Conservation (phyloP, 345 rosid genomes). For the Angophora floribunda region DNA sequence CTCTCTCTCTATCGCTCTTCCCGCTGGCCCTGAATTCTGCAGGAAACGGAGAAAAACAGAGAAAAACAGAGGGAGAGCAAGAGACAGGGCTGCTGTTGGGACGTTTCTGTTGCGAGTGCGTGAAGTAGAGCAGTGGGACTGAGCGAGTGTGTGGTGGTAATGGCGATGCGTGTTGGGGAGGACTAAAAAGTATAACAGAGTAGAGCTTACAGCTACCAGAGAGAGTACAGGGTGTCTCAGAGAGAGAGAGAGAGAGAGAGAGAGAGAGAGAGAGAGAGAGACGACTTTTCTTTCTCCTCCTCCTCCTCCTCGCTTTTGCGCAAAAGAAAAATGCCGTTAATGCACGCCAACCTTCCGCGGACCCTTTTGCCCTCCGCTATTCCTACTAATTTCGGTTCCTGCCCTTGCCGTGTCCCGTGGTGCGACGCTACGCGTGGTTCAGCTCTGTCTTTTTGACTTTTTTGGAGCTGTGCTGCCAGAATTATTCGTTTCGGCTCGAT, state of each 20-base stretch:
- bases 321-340: conserved; percentile 18
- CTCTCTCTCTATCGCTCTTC: not conserved
- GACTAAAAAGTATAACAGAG: not conserved
- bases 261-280: not conserved
- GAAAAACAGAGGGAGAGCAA: not conserved
- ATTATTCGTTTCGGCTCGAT: not conserved
- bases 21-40: not conserved
- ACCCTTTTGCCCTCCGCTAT: conserved; percentile 12
- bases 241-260: not conserved
- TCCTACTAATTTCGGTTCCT: not conserved
- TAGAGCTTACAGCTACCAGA: not conserved
- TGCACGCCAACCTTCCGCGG: conserved; percentile 23
- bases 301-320: not conserved
- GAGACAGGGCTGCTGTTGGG: not conserved
- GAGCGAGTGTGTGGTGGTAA: not conserved
- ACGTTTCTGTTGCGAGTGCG: not conserved
- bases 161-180: not conserved
- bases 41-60: not conserved
- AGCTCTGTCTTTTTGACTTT: not conserved
- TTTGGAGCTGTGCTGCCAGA: not conserved
- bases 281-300: not conserved
- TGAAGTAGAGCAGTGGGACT: not conserved
- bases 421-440: not conserved
- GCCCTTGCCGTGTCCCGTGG: not conserved
- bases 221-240: conserved; percentile 13